Conservation (phyloP, 2,329 filamentous ascomycete species). For the Colletotrichum salicis region DNA sequence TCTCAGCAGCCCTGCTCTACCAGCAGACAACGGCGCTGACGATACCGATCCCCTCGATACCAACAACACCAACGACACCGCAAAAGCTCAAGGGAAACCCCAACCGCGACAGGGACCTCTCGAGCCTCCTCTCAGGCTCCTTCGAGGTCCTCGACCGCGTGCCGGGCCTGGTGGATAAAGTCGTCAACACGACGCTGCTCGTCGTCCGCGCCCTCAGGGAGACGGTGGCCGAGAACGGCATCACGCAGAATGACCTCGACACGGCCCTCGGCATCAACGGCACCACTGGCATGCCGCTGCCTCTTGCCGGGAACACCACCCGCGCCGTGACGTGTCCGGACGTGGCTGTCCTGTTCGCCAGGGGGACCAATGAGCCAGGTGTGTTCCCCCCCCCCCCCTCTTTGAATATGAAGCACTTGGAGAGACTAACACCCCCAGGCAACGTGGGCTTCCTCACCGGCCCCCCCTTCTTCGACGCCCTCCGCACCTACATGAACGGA, state of each 20-base stretch:
- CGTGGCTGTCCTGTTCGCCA: slow-evolving; percentile 33
- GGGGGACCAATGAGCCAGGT: slow-evolving; percentile 37
- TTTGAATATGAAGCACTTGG: too few species aligned
- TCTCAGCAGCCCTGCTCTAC: slow-evolving; percentile 16
- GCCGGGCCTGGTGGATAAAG: slow-evolving; percentile 18
- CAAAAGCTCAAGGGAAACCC: not conserved
- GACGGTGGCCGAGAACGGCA: slow-evolving; percentile 31
- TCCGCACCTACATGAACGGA: slow-evolving; percentile 37
- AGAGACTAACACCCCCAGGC: slow-evolving; percentile 34
- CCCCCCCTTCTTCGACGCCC: slow-evolving; percentile 41
- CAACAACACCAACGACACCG: not conserved
- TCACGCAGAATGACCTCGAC: slow-evolving; percentile 31
- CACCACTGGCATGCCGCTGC: slow-evolving; percentile 16
- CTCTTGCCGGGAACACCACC: not conserved
- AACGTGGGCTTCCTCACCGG: slow-evolving; percentile 44
- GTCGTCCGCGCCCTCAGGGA: slow-evolving; percentile 33
- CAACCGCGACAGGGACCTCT: slow-evolving; percentile 17
- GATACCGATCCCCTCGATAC: slow-evolving; percentile 8
- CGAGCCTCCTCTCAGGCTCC: slow-evolving; percentile 21
- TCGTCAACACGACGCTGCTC: slow-evolving; percentile 29
- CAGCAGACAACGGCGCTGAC: slow-evolving; percentile 18
- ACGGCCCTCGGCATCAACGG: slow-evolving; percentile 18
- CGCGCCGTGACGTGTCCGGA: slow-evolving; percentile 27
- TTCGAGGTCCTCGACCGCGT: slow-evolving; percentile 30
- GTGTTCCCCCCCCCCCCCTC: not conserved